Percentiles rank a stretch among this genome's conserved stretches.
These are phyloP conservation scores for Arthroderma sp. DNA, from an alignment of 2,329 filamentous ascomycete species.

Conservation along the genomic window DNA sequence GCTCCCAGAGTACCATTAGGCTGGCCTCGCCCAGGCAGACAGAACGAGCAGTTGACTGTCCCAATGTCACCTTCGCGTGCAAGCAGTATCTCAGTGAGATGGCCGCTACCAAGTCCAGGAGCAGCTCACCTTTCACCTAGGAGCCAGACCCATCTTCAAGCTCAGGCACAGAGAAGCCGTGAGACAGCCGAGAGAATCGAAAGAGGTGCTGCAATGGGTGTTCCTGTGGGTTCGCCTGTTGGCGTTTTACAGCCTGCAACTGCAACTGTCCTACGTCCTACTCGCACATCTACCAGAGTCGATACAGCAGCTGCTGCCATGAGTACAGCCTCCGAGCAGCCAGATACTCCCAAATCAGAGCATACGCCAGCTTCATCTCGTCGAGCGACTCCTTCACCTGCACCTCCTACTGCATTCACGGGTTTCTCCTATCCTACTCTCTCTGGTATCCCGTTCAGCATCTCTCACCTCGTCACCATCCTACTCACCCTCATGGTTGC, in stretches of 20 bases:
- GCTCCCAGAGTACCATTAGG: background rate
- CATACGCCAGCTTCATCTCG: background rate
- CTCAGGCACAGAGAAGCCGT: background rate
- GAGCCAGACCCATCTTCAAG: background rate
- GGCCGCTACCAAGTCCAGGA: background rate
- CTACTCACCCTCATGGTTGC: conserved; percentile 14
- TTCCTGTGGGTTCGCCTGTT: background rate
- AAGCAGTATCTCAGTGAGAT: background rate
- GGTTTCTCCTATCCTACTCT: too few species aligned
- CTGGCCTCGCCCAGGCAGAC: background rate
- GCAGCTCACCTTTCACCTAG: background rate
- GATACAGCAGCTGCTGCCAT: background rate
- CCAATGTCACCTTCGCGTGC: background rate
- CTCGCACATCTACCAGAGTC: too few species aligned
- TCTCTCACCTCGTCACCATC: conserved; percentile 5
- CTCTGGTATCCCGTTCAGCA: background rate
- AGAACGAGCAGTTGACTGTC: background rate
- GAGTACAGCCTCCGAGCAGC: background rate
- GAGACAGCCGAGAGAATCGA: background rate
- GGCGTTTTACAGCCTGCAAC: background rate
- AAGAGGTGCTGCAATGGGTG: background rate
- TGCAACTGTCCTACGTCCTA: background rate
- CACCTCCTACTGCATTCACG: too few species aligned
- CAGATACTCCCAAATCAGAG: background rate
- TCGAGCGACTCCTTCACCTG: background rate